These are phyloP conservation scores for Fusarium annulatum DNA, from an alignment of 2,329 filamentous ascomycete genomes.

Conservation along the genomic window DNA sequence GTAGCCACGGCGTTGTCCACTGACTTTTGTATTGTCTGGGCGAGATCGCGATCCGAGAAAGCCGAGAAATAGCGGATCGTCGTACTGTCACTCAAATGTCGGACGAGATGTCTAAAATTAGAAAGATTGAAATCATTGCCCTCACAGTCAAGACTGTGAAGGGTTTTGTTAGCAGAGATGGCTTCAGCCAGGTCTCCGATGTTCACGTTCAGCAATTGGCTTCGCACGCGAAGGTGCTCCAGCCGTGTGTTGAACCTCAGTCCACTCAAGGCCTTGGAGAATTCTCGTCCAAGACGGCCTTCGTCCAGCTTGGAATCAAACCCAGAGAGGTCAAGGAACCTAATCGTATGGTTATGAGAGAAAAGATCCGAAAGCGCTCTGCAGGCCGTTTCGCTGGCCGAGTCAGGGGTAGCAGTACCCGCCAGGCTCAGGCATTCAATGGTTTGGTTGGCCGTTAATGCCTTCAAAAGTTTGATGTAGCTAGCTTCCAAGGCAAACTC, in stretches of 20 bases:
- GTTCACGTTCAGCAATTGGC: constrained; percentile 66
- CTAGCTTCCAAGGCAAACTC: constrained; percentile 64
- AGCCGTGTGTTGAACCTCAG: constrained; percentile 58
- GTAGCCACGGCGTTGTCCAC: constrained; percentile 46
- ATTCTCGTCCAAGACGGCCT: constrained; percentile 64
- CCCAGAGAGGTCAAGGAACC: constrained; percentile 67
- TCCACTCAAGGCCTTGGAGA: constrained; percentile 62
- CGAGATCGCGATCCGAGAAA: constrained; percentile 53
- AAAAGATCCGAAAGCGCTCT: constrained; percentile 63
- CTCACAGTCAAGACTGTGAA: constrained; percentile 65
- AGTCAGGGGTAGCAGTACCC: constrained; percentile 62
- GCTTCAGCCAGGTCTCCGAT: constrained; percentile 64
- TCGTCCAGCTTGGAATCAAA: constrained; percentile 69
- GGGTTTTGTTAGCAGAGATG: constrained; percentile 59
- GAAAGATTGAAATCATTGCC: constrained; percentile 66
- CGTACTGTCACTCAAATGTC: constrained; percentile 56
- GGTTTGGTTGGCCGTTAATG: constrained; percentile 61
- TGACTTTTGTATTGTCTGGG: constrained; percentile 50
- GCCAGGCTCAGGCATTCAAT: constrained; percentile 65
- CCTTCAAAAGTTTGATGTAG: constrained; percentile 62
- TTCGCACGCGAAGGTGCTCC: constrained; percentile 65
- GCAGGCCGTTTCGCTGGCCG: constrained; percentile 59
- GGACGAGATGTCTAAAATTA: constrained; percentile 60
- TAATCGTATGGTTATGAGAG: constrained; percentile 61
- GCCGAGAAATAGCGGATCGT: constrained; percentile 59